Percentiles rank a stretch among this genome's conserved stretches.
phyloP scores from a whole-genome alignment of 2,329 filamentous ascomycete species.

The Juglanconis sp. region DNA sequence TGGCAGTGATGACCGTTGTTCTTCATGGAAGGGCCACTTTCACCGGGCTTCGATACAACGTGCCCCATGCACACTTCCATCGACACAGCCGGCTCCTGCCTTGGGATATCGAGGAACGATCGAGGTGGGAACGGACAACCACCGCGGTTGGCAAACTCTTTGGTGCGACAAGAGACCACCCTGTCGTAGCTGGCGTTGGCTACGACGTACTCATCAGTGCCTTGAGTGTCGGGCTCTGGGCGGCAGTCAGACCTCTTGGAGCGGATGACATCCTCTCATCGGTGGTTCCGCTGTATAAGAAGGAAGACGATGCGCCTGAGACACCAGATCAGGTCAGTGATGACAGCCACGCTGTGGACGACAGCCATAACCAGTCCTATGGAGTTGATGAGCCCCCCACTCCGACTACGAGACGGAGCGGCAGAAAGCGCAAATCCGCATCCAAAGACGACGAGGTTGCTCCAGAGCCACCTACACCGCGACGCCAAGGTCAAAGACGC shows the following conservation, averaged over 20 bases:
- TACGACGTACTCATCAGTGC: constrained; percentile 57
- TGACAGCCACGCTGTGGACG: neutral
- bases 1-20: constrained; percentile 40
- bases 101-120: constrained; percentile 42
- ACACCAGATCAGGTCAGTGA: neutral
- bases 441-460: constrained; percentile 8
- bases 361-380: constrained; percentile 19
- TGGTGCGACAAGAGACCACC: constrained; percentile 52
- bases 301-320: neutral
- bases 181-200: constrained; percentile 53
- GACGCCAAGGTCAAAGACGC: constrained; percentile 24
- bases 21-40: constrained; percentile 44
- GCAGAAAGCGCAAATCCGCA: constrained; percentile 9
- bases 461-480: constrained; percentile 13
- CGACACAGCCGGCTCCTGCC: constrained; percentile 44
- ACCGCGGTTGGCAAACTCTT: constrained; percentile 44
- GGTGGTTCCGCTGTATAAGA: constrained; percentile 30
- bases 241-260: constrained; percentile 50
- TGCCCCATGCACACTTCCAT: constrained; percentile 45
- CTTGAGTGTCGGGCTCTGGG: constrained; percentile 54
- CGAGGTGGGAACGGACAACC: constrained; percentile 42
- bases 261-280: constrained; percentile 45
- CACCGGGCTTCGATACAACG: constrained; percentile 42
- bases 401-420: constrained; percentile 3
- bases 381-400: neutral